Evolutionary conservation across 2,329 filamentous ascomycete genomes (phyloP).

Genomic region (Massarina eburnea): DNA sequence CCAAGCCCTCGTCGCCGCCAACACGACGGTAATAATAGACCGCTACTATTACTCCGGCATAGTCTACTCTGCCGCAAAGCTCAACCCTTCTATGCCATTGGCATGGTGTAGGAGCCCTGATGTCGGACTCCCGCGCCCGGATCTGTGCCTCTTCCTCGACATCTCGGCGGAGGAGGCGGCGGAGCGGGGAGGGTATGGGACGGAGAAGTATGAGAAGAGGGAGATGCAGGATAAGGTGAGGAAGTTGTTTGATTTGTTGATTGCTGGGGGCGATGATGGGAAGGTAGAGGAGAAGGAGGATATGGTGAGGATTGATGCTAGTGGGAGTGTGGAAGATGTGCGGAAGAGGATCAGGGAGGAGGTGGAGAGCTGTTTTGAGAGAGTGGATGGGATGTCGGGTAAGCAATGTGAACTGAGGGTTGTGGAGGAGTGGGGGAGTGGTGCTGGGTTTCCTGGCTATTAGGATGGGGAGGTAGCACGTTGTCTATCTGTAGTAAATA

Average conservation of each 20-base stretch:
- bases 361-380: constrained; percentile 24
- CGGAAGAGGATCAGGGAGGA: constrained; percentile 36
- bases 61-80: constrained; percentile 89
- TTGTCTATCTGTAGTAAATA: too few relatives aligned
- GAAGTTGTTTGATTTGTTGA: constrained; percentile 66
- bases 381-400: constrained; percentile 25
- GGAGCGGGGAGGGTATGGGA: constrained; percentile 81
- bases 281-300: constrained; percentile 53
- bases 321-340: constrained; percentile 54
- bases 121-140: constrained; percentile 81
- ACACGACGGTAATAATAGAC: constrained; percentile 80
- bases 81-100: constrained; percentile 68
- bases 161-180: constrained; percentile 72
- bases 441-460: too few relatives aligned
- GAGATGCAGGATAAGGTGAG: constrained; percentile 81
- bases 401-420: constrained; percentile 24
- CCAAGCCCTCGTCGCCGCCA: constrained; percentile 55
- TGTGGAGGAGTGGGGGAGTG: constrained; percentile 37
- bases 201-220: constrained; percentile 83
- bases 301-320: constrained; percentile 59
- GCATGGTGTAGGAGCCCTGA: constrained; percentile 85
- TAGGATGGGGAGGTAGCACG: too few relatives aligned
- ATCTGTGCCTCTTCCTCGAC: constrained; percentile 85
- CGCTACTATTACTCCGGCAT: constrained; percentile 95
- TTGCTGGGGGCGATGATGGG: constrained; percentile 44